Conservation (phyloP, 768 basidiomycete species). For the Kwoniella botswanensis region DNA sequence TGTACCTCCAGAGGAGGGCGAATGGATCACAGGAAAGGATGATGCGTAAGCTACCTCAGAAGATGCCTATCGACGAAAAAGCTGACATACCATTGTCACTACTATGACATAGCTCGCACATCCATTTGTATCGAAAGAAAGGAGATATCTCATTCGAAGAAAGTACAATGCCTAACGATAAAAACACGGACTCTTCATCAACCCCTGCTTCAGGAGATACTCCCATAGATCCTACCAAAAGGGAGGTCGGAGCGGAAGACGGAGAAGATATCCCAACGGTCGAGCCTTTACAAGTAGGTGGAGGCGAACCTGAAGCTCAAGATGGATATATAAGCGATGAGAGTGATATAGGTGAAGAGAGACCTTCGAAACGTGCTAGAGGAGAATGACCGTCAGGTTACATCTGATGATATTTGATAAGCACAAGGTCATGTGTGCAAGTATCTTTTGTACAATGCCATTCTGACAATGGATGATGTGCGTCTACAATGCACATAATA, state of each 20-base stretch:
- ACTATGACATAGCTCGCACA: constrained; percentile 11
- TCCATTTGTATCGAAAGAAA: constrained; percentile 12
- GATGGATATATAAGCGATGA: constrained; percentile 21
- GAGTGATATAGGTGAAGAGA: constrained; percentile 15
- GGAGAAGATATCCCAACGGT: constrained; percentile 5
- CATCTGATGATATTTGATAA: too few species aligned
- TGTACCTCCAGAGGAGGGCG: constrained; percentile 18
- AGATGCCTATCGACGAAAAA: not conserved
- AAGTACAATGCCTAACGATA: constrained; percentile 1
- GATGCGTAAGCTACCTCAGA: constrained; percentile 17
- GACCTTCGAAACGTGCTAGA: constrained; percentile 14
- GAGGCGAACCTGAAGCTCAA: not conserved
- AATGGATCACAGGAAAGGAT: constrained; percentile 14
- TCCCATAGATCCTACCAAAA: too few species aligned
- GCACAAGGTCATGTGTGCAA: too few species aligned
- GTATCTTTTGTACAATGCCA: too few species aligned
- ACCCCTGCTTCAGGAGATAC: too few species aligned
- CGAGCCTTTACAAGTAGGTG: constrained; percentile 13
- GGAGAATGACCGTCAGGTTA: not conserved
- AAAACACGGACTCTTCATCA: not conserved
- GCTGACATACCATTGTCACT: constrained; percentile 6
- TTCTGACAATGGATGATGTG: too few species aligned
- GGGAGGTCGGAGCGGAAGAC: not conserved
- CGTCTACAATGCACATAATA: too few species aligned
- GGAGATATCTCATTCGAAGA: not conserved